Evolutionary conservation across 2,329 filamentous ascomycete genomes (phyloP).

Genomic region (Ophiostoma sp.): DNA sequence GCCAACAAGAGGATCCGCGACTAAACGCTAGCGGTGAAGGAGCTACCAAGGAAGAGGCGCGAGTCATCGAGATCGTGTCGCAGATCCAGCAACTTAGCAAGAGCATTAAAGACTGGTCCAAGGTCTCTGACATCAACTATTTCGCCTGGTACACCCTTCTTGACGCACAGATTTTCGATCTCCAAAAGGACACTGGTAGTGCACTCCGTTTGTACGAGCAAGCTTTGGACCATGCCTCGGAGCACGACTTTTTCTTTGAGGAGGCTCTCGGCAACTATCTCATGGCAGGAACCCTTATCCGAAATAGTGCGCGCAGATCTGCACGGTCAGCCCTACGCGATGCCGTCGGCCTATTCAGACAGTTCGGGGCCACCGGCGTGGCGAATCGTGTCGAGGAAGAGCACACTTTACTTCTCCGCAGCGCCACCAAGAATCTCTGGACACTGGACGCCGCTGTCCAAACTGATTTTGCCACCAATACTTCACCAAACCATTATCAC

Average conservation of each 20-base stretch:
- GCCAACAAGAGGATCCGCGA: conserved; percentile 45
- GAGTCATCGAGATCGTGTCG: conserved; percentile 44
- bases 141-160: conserved; percentile 62
- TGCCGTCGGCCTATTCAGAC: conserved; percentile 61
- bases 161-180: conserved; percentile 62
- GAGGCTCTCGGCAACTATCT: conserved; percentile 69
- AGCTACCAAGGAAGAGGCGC: conserved; percentile 27
- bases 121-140: conserved; percentile 66
- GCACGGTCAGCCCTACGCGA: conserved; percentile 66
- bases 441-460: conserved; percentile 62
- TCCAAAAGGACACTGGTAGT: conserved; percentile 50
- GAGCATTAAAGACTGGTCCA: conserved; percentile 59
- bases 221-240: conserved; percentile 64
- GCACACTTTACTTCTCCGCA: conserved; percentile 61
- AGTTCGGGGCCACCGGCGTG: conserved; percentile 64
- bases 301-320: conserved; percentile 59
- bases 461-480: conserved; percentile 59
- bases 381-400: conserved; percentile 62
- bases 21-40: conserved; percentile 28
- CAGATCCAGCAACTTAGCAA: conserved; percentile 52
- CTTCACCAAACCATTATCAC: conserved; percentile 48
- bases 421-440: conserved; percentile 53
- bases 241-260: conserved; percentile 62
- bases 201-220: conserved; percentile 64
- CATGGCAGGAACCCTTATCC: conserved; percentile 65